A percentile compares a stretch with the other conserved stretches of the same genome.
Evolutionary conservation across 306 rosid genomes (phyloP).

Genomic region (Pyrus betulifolia): DNA sequence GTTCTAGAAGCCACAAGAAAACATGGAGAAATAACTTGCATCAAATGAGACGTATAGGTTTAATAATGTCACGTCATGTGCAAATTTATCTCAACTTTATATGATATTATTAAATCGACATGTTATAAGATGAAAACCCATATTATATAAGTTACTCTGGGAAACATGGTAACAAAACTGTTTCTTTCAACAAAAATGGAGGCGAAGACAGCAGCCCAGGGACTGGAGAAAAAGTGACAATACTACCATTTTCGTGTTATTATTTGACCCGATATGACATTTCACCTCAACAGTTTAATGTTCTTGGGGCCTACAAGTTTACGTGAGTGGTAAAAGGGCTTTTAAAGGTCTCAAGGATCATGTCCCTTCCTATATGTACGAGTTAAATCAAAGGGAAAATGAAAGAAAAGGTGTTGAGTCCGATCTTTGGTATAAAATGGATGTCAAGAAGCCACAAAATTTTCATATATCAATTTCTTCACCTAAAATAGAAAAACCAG

Average conservation of each 20-base stretch:
- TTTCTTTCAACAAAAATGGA: neutral
- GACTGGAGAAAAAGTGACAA: conserved; percentile 48
- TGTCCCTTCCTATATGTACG: conserved; percentile 8
- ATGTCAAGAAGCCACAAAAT: neutral
- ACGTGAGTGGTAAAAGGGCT: conserved; percentile 23
- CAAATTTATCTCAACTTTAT: fast-evolving
- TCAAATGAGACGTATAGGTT: neutral
- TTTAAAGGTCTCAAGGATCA: conserved; percentile 18
- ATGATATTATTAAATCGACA: too few relatives aligned
- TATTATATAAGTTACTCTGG: too few relatives aligned
- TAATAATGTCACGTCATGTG: too few relatives aligned
- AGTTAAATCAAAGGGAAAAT: conserved; percentile 24
- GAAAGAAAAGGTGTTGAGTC: neutral
- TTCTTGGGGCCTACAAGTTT: conserved; percentile 53
- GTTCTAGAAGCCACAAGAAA: neutral
- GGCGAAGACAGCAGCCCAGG: conserved; percentile 22
- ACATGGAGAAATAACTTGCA: neutral
- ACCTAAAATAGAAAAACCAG: neutral
- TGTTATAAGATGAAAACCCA: fast-evolving
- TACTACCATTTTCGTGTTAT: conserved; percentile 37
- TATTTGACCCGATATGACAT: conserved; percentile 47
- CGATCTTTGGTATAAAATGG: neutral
- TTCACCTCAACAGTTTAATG: conserved; percentile 31
- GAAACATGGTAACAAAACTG: neutral
- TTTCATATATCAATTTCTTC: neutral